Base-by-base conservation (phyloP, 2,329 filamentous ascomycete genomes). In the Aspergillus pseudonomiae region DNA sequence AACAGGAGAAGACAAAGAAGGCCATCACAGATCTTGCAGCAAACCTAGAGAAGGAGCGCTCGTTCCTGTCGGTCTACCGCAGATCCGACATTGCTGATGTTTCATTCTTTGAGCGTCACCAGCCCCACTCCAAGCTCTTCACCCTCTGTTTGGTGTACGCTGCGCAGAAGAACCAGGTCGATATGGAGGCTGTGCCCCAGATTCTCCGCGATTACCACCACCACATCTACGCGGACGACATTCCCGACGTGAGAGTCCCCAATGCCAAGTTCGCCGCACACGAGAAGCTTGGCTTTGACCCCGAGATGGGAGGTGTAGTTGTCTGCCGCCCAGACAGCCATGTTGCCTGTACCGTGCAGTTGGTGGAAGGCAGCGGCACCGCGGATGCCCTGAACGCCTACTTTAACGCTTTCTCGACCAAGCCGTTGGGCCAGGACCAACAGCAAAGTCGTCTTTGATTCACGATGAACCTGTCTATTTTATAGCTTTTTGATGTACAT, bases 291-390 rank as follows among this genome's bases (percentile, higher is more conserved):
- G 94, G 94, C 0, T 77, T 97, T 30, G 86, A 90, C 67, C 82
- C 90, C 72, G 87, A 91, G 65, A 85, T 82, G 65, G 93, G 93
- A 12, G 93, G 90, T 62, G 86, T 97, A 2, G 89, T 96, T 1
- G 90, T 97, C 11, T 91, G 96, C 9, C 82, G 93, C 52, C 93
- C 94, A 0, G 93, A 97, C 76, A 93, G 93, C 9, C 95, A 97
- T 76, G 90, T 97, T 32, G 92, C 91, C 26, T 85, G 92, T 65
- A 91, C 93, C 4, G 86, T 91, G 12, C 84, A 84, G 70, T 80
- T 97, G 26, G 89, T 86, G 1, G 90, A 94, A 76, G 94, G 93
- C 0, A 87, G 80, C 62, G 92, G 88, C 19, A 97, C 93, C 0
- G 88, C 92, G 0, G 91, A 96, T 71, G 92, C 89, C 19, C 80